Evolutionary conservation across 257 asterid genomes (phyloP), one percentile per base, ranked within the genome.

Genomic region (Rehmannia glutinosa): DNA sequence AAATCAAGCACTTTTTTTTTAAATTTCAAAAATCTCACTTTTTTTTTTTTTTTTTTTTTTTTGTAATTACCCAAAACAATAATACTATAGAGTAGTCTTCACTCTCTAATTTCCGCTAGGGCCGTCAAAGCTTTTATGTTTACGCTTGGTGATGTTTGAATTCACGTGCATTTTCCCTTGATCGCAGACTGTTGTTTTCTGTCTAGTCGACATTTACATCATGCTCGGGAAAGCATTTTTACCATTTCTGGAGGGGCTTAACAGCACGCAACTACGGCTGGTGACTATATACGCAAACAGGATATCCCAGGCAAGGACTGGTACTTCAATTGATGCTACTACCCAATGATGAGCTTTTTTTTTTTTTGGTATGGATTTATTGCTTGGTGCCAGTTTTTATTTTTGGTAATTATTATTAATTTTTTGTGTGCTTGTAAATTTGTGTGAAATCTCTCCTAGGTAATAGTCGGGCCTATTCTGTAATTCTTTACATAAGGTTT

Each of bases 291-390:
- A 94, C 28, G 99, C 99, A 1, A 94, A 91, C 81, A 81, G 99
- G 77, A 94, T 94, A 77, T 94, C 99, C 25, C 99, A 94, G 80
- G 97, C 99, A 25, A 82, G 99, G 83, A 88, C 92, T 0, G 99
- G 99, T 38, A 59, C 89, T 6, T 90, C 97, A 4, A 80, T 90
- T 11, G 95, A 86, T 74, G 76, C 87, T 32, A 65, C 86, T 30
- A 63, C 81, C 69, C 90, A 85, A 63, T 72, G 81, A 83, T 51
- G 70, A 73, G 54, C 66, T 38, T 55, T 63, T 28, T 62, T 38
- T 55, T 63, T 28, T 62, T 55, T 51, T 33, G 65, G 33, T 72
- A 55, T 56, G 73, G 61, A 65, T 35, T 54, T 45, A 49, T 49
- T 49, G 50, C 65, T 65, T 60, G 58, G 63, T 68, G 70, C 20